These are phyloP conservation scores for Kwoniella europaea DNA, from an alignment of 768 basidiomycete species.

Conservation along the genomic window DNA sequence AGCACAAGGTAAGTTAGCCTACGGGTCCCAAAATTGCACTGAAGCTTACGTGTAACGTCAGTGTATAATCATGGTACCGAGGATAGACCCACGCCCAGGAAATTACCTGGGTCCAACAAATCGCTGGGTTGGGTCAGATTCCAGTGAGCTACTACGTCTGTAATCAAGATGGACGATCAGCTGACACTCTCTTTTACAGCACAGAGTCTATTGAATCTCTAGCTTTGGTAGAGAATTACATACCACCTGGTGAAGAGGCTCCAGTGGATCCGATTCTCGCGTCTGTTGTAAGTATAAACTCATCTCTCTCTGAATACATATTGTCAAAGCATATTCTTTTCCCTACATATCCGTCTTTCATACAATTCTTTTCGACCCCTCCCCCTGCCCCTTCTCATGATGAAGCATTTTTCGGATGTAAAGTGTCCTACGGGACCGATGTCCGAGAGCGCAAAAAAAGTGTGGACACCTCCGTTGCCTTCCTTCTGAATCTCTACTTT, in stretches of 20 bases:
- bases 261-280: slow-evolving; percentile 48
- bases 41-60: slow-evolving; percentile 25
- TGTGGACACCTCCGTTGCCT: slow-evolving; percentile 58
- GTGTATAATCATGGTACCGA: slow-evolving; percentile 54
- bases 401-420: slow-evolving; percentile 58
- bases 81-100: slow-evolving; percentile 41
- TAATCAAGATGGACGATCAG: too few species aligned
- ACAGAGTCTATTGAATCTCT: slow-evolving; percentile 54
- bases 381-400: slow-evolving; percentile 34
- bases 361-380: background rate
- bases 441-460: slow-evolving; percentile 58
- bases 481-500: slow-evolving; percentile 51
- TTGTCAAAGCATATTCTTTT: background rate
- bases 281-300: slow-evolving; percentile 49
- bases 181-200: slow-evolving; percentile 30
- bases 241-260: slow-evolving; percentile 42
- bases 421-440: slow-evolving; percentile 47
- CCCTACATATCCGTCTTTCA: background rate
- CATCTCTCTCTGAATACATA: background rate
- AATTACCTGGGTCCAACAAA: slow-evolving; percentile 36
- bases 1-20: slow-evolving; percentile 37
- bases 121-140: slow-evolving; percentile 53
- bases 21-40: too few species aligned
- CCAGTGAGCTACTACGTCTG: slow-evolving; percentile 32
- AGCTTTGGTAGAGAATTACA: slow-evolving; percentile 48